Conservation (phyloP, 192 early-diverging fungal species). For the Endogone sp. region DNA sequence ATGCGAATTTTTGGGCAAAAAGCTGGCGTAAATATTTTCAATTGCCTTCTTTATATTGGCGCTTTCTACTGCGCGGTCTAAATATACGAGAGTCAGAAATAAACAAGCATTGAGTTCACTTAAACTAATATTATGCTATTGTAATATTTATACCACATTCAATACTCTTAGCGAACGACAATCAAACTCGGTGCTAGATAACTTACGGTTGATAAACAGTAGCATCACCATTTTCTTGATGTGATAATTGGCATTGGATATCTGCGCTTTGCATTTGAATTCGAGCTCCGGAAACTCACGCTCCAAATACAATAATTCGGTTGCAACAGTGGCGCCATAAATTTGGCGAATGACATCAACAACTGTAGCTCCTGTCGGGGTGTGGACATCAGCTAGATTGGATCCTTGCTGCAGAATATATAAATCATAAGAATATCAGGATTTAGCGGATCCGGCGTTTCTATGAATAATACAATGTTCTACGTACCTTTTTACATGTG, state of each 20-base stretch:
- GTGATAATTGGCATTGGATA: conserved; percentile 87
- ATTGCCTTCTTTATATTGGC: conserved; percentile 75
- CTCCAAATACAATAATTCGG: conserved; percentile 70
- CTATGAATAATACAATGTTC: background rate
- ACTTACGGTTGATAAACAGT: conserved; percentile 92
- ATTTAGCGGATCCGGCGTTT: background rate
- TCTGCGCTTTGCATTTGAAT: conserved; percentile 67
- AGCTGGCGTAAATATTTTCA: conserved; percentile 74
- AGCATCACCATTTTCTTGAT: conserved; percentile 83
- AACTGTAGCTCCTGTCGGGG: conserved; percentile 49
- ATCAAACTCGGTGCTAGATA: background rate
- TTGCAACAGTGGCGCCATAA: conserved; percentile 77
- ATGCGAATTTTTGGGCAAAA: conserved; percentile 83
- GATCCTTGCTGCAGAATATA: conserved; percentile 50
- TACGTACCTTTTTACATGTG: conserved; percentile 81
- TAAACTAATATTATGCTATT: too few species aligned
- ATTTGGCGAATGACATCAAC: conserved; percentile 80
- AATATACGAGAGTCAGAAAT: conserved; percentile 7
- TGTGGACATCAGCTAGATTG: conserved; percentile 76
- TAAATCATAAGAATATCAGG: too few species aligned
- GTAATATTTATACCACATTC: background rate
- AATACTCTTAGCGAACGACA: background rate
- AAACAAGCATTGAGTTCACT: conserved; percentile 18
- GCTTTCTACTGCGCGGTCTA: conserved; percentile 84
- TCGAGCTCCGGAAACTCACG: conserved; percentile 44